A percentile compares a stretch with the other conserved stretches of the same genome.
Conservation (phyloP, 202 grass and related monocot species). For the Panicum hallii region DNA sequence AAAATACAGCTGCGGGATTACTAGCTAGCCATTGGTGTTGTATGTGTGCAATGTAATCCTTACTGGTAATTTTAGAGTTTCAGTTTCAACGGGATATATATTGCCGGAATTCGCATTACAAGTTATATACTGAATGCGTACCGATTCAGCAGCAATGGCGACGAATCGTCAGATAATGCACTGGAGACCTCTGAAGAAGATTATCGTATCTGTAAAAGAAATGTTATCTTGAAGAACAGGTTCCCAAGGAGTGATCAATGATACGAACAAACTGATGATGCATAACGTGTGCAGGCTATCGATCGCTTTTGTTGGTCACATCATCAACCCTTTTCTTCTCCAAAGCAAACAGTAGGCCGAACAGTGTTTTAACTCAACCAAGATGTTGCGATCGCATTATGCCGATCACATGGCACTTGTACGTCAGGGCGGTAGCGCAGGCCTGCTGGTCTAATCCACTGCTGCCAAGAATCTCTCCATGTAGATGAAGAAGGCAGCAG, state of each 20-base stretch:
- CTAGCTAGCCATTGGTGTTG: too few relatives aligned
- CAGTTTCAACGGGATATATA: neutral
- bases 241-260: neutral
- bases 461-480: slow-evolving; percentile 24
- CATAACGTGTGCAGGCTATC: neutral
- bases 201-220: neutral
- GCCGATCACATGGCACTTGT: slow-evolving; percentile 16
- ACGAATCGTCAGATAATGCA: too few relatives aligned
- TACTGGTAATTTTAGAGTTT: neutral
- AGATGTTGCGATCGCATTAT: neutral
- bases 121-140: too few relatives aligned
- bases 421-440: neutral
- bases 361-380: neutral
- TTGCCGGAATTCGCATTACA: too few relatives aligned
- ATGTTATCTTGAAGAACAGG: neutral
- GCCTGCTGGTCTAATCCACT: slow-evolving; percentile 1
- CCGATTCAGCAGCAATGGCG: too few relatives aligned
- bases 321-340: neutral
- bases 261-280: neutral
- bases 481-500: neutral
- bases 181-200: too few relatives aligned
- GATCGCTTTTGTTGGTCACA: neutral
- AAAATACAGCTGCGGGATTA: too few relatives aligned
- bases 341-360: neutral
- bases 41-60: neutral